Evolutionary conservation across 441 rosid species (phyloP).

Genomic region (Metrosideros polymorpha): DNA sequence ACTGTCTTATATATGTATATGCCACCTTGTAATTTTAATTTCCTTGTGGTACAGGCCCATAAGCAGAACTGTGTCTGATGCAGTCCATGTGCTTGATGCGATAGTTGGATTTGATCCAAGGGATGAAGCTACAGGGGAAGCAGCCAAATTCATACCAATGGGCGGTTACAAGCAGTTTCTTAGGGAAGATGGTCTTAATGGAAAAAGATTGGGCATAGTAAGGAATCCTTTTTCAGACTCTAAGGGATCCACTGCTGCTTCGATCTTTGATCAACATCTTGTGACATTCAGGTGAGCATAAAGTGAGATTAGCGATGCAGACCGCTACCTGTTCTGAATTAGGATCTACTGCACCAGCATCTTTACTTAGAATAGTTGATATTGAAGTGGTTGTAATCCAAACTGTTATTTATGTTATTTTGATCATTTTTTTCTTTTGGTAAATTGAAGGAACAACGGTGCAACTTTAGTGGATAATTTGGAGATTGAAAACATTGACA

Average conservation of each 20-base stretch:
- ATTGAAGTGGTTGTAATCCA: neutral
- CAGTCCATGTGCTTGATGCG: slow-evolving; percentile 20
- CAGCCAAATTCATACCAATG: slow-evolving; percentile 16
- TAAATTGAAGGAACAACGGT: slow-evolving; percentile 11
- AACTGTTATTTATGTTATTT: neutral
- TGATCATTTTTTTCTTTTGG: neutral
- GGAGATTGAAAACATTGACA: slow-evolving; percentile 13
- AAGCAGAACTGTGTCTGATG: slow-evolving; percentile 28
- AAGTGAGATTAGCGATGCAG: neutral
- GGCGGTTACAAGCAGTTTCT: slow-evolving; percentile 31
- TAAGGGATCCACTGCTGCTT: slow-evolving; percentile 6
- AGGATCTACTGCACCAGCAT: neutral
- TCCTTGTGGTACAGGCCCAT: slow-evolving; percentile 16
- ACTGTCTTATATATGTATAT: neutral
- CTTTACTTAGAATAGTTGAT: neutral
- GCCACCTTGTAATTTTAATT: neutral
- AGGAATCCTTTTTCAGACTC: slow-evolving; percentile 10
- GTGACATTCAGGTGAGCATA: slow-evolving; percentile 1
- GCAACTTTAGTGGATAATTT: slow-evolving; percentile 23
- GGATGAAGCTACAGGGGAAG: slow-evolving; percentile 25
- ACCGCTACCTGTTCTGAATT: too few relatives aligned
- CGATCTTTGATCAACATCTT: slow-evolving; percentile 15
- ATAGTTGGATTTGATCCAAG: slow-evolving; percentile 26
- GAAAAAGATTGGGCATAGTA: slow-evolving; percentile 26
- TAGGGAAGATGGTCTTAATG: slow-evolving; percentile 15